phyloP scores from a whole-genome alignment of 2,329 filamentous ascomycete species.

The Colletotrichum limetticola region DNA sequence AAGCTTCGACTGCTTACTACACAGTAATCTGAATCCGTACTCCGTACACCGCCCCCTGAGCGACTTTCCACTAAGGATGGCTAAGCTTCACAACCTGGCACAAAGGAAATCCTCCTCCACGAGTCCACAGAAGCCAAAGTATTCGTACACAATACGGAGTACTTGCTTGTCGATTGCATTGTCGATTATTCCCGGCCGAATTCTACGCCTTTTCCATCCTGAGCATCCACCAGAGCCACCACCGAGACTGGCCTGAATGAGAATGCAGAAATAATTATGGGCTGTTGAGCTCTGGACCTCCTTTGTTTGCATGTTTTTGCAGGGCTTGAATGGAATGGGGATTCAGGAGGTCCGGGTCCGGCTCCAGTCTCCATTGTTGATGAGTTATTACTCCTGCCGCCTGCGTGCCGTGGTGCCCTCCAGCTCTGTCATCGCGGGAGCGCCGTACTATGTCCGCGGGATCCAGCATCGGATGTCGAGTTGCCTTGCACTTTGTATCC shows the following conservation, averaged over 20 bases:
- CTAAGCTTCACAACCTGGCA: constrained; percentile 4
- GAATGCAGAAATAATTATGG: background rate
- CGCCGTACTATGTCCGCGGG: background rate
- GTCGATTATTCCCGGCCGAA: constrained; percentile 11
- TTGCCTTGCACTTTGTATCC: background rate
- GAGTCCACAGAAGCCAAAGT: background rate
- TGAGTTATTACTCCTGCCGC: background rate
- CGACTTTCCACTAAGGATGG: background rate
- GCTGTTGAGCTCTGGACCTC: background rate
- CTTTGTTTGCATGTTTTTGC: constrained; percentile 3
- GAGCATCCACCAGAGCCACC: background rate
- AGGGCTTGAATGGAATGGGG: background rate
- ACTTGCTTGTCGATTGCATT: background rate
- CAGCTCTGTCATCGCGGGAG: background rate
- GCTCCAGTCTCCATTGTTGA: background rate
- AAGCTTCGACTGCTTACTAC: constrained; percentile 11
- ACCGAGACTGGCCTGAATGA: background rate
- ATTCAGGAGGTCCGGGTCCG: background rate
- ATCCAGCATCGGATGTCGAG: background rate
- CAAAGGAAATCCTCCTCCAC: background rate
- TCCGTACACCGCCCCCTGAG: background rate
- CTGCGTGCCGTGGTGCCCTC: background rate
- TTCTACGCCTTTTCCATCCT: background rate
- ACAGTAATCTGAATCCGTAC: no score
- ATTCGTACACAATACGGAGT: background rate